Evolutionary conservation across 2,329 filamentous ascomycete species (phyloP).

Genomic region (Ascochyta clinopodiicola): DNA sequence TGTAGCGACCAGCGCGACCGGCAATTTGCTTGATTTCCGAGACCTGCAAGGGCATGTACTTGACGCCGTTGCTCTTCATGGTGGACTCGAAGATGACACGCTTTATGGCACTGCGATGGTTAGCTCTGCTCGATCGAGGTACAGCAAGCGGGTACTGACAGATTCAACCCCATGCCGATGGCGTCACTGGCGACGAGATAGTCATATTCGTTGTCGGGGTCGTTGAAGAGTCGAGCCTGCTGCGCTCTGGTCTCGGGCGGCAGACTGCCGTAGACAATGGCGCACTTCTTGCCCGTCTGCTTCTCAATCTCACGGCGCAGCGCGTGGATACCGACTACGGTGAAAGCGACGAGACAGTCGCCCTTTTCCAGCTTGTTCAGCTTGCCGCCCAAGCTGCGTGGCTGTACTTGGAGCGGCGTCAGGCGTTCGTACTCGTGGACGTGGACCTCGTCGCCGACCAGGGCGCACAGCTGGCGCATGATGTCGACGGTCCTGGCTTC

Average conservation of each 20-base stretch:
- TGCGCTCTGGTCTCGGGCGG: conserved; percentile 92
- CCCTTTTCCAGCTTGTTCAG: conserved; percentile 80
- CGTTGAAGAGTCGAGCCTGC: conserved; percentile 92
- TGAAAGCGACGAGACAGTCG: conserved; percentile 89
- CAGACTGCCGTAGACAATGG: conserved; percentile 89
- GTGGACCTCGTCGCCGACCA: conserved; percentile 80
- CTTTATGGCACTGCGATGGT: conserved; percentile 69
- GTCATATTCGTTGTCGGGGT: conserved; percentile 94
- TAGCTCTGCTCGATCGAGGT: neutral
- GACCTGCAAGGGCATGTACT: conserved; percentile 65
- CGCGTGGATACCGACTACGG: conserved; percentile 78
- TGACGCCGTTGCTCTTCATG: conserved; percentile 71
- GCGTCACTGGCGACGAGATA: conserved; percentile 93
- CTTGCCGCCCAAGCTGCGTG: conserved; percentile 66
- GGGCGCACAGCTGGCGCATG: conserved; percentile 76
- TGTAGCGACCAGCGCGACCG: conserved; percentile 87
- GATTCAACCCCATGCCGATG: conserved; percentile 95
- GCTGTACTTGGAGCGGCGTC: conserved; percentile 74
- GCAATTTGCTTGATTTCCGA: conserved; percentile 95
- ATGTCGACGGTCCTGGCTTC: conserved; percentile 83
- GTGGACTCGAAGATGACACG: conserved; percentile 85
- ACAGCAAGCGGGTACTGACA: conserved; percentile 54
- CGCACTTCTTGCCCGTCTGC: conserved; percentile 77
- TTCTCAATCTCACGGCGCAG: conserved; percentile 80
- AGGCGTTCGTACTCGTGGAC: conserved; percentile 85